Percentiles rank a stretch among this genome's conserved stretches.
Evolutionary conservation across 208 protist species (phyloP).

Genomic region (Borovskyia barvae): DNA sequence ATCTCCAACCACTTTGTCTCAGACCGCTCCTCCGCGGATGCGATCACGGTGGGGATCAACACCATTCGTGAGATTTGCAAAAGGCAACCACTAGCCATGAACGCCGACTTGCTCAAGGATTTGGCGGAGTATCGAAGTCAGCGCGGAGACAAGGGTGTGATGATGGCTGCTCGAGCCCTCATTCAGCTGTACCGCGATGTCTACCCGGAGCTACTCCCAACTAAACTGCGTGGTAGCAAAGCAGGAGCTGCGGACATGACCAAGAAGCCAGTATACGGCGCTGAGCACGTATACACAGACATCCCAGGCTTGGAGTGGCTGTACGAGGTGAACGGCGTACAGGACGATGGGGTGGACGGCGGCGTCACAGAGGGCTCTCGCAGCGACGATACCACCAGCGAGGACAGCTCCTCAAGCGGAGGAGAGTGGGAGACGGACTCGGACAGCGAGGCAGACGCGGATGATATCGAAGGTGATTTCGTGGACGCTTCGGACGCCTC

Average conservation of each 20-base stretch:
- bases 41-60: constrained; percentile 96
- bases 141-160: constrained; percentile 94
- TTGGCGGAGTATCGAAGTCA: constrained; percentile 93
- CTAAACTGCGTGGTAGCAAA: constrained; percentile 87
- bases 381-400: background rate
- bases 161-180: constrained; percentile 94
- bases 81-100: constrained; percentile 95
- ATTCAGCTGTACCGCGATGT: constrained; percentile 95
- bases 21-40: constrained; percentile 90
- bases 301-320: constrained; percentile 88
- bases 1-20: constrained; percentile 97
- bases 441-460: constrained; percentile 54
- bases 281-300: constrained; percentile 72
- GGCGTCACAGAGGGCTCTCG: constrained; percentile 33
- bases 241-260: constrained; percentile 32
- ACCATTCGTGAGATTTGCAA: constrained; percentile 96
- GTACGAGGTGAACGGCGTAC: too few relatives aligned
- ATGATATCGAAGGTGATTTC: constrained; percentile 78
- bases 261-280: constrained; percentile 62
- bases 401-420: constrained; percentile 28
- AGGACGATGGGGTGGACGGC: constrained; percentile 50
- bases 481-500: constrained; percentile 57
- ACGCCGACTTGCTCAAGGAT: constrained; percentile 91
- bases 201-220: constrained; percentile 94
- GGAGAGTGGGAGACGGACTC: constrained; percentile 76